phyloP scores from a whole-genome alignment of 768 basidiomycete species.

The Tremella yokohamensis region DNA sequence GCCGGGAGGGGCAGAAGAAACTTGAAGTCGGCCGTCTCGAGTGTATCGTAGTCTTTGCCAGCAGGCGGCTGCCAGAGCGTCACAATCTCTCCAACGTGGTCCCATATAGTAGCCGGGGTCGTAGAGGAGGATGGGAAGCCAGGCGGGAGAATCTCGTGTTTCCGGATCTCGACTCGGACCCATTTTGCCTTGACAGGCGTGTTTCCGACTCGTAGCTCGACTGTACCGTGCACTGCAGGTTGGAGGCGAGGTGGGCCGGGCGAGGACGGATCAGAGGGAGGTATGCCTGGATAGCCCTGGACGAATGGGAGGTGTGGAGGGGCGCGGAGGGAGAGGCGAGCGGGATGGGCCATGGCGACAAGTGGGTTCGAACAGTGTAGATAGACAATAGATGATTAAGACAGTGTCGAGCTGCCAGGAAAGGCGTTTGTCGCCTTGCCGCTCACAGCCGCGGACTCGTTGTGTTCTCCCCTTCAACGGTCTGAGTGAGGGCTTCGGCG shows the following conservation, averaged over 20 bases:
- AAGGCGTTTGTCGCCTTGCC: no score
- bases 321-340: constrained; percentile 41
- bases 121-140: constrained; percentile 19
- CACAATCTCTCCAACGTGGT: constrained; percentile 61
- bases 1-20: constrained; percentile 91
- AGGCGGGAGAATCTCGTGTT: constrained; percentile 66
- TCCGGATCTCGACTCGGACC: constrained; percentile 85
- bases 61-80: constrained; percentile 72
- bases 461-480: no score
- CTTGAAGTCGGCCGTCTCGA: constrained; percentile 73
- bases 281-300: constrained; percentile 49
- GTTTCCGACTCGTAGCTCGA: constrained; percentile 74
- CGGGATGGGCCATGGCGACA: constrained; percentile 36
- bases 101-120: constrained; percentile 26
- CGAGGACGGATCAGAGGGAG: constrained; percentile 12
- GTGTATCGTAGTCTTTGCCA: constrained; percentile 63
- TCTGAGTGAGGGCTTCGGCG: no score
- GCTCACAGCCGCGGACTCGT: no score
- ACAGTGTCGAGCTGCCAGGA: no score
- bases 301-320: constrained; percentile 50
- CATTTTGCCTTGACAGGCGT: constrained; percentile 80
- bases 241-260: constrained; percentile 26
- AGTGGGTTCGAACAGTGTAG: no score
- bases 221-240: constrained; percentile 55
- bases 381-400: no score